Percentiles rank a stretch among this genome's conserved stretches.
Conservation (phyloP, 2,329 filamentous ascomycete species). For the Paraphaeosphaeria sporulosa region DNA sequence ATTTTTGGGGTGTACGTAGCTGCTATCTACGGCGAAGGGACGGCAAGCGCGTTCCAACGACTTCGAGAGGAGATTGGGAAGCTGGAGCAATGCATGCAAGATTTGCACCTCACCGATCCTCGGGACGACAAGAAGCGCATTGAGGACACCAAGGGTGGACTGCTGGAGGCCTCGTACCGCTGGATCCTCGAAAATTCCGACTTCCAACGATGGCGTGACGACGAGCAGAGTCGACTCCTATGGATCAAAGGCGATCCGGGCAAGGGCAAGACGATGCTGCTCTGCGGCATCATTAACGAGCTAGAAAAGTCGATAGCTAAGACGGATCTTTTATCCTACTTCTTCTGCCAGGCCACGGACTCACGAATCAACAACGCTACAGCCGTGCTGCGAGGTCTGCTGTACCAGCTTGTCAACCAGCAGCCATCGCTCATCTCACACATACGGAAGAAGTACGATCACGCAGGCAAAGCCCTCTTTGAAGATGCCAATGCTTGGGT, state of each 20-base stretch:
- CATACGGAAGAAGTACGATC: background rate
- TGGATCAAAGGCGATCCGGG: background rate
- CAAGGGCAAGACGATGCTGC: conserved; percentile 6
- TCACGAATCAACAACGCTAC: background rate
- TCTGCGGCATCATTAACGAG: conserved; percentile 3
- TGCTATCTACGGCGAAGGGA: background rate
- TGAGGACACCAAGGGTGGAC: background rate
- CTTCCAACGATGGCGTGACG: background rate
- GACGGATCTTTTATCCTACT: background rate
- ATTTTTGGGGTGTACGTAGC: background rate
- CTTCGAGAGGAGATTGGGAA: background rate
- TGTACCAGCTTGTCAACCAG: conserved; percentile 4
- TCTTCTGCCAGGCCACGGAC: conserved; percentile 5
- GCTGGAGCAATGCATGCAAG: no score
- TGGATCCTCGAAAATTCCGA: background rate
- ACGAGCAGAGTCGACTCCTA: background rate
- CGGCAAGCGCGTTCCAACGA: background rate
- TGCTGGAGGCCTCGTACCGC: background rate
- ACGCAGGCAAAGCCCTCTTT: background rate
- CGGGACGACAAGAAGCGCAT: background rate
- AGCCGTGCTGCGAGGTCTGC: background rate
- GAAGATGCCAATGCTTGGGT: conserved; percentile 3
- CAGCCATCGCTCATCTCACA: background rate
- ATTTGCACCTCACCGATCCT: background rate
- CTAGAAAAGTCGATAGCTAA: background rate